Conservation (phyloP, 495 filamentous ascomycete genomes). For the Diplogelasinospora grovesii region DNA sequence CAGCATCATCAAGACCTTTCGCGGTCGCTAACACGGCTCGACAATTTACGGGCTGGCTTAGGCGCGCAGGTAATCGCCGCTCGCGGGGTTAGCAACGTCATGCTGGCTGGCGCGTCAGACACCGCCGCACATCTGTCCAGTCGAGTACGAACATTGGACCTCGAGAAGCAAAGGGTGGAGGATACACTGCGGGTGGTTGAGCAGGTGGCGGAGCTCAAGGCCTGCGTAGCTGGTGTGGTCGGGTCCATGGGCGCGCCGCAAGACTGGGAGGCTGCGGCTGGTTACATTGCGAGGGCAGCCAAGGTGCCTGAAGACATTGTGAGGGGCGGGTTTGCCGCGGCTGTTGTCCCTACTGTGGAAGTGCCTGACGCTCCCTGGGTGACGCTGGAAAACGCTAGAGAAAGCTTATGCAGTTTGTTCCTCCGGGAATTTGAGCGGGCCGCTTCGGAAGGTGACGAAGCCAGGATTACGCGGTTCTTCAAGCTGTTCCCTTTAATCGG, state of each 20-base stretch:
- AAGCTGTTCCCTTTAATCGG: conserved; percentile 96
- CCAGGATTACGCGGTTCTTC: conserved; percentile 90
- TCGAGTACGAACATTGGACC: conserved; percentile 77
- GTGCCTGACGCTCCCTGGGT: conserved; percentile 85
- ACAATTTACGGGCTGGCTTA: conserved; percentile 80
- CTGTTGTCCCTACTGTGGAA: conserved; percentile 91
- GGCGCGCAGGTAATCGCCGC: conserved; percentile 83
- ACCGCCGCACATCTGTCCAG: conserved; percentile 82
- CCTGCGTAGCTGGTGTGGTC: conserved; percentile 89
- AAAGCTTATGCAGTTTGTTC: conserved; percentile 82
- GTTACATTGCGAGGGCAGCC: conserved; percentile 74
- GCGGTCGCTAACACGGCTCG: conserved; percentile 77
- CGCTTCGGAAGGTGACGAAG: conserved; percentile 72
- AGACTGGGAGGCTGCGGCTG: conserved; percentile 96
- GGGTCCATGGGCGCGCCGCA: conserved; percentile 96
- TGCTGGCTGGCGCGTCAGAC: conserved; percentile 75
- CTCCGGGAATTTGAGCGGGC: conserved; percentile 93
- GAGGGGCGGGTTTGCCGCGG: conserved; percentile 79
- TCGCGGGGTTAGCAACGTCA: conserved; percentile 74
- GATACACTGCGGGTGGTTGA: conserved; percentile 88
- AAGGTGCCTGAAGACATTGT: conserved; percentile 74
- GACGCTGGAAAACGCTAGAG: conserved; percentile 79
- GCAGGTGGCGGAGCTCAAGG: conserved; percentile 91
- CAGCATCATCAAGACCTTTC: conserved; percentile 82
- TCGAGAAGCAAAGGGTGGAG: conserved; percentile 84